Percentiles rank a stretch among this genome's conserved stretches.
phyloP scores from a whole-genome alignment of 2,329 filamentous ascomycete genomes.

The Neoscytalidium dimidiatum region DNA sequence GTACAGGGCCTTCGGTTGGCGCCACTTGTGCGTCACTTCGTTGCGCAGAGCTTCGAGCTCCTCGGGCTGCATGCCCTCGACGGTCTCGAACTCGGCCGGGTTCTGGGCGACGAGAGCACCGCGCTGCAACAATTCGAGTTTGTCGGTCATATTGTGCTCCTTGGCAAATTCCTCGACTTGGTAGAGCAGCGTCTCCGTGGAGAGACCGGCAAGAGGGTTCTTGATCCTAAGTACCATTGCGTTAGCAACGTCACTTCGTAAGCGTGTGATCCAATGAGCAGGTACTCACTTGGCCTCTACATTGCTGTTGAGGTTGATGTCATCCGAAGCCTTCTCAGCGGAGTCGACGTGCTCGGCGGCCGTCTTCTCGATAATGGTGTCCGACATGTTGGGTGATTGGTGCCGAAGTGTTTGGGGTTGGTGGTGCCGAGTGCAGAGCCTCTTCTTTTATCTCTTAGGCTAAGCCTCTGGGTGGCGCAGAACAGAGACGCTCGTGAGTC shows the following conservation, averaged over 20 bases:
- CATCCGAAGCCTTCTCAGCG: conserved; percentile 4
- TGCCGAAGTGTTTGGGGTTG: not conserved
- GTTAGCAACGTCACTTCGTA: not conserved
- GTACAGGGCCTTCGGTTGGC: conserved; percentile 58
- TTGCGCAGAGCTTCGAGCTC: conserved; percentile 62
- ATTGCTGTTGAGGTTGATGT: conserved; percentile 22
- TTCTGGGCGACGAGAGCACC: conserved; percentile 76
- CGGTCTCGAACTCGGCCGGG: conserved; percentile 62
- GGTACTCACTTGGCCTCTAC: conserved; percentile 17
- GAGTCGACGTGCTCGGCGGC: conserved; percentile 7
- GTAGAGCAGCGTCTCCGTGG: conserved; percentile 51
- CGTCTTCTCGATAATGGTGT: conserved; percentile 12
- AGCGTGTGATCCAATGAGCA: not conserved
- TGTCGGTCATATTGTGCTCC: conserved; percentile 59
- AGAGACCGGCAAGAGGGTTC: conserved; percentile 60
- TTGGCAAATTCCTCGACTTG: conserved; percentile 65
- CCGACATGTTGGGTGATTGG: conserved; percentile 8
- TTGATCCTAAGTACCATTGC: conserved; percentile 45
- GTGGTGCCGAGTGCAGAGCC: not conserved
- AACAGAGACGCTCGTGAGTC: not conserved
- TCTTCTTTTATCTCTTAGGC: not conserved
- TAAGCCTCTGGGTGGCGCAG: not conserved
- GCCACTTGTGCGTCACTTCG: conserved; percentile 67
- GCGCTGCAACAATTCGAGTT: conserved; percentile 62
- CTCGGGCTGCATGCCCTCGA: conserved; percentile 61